Base-by-base conservation (phyloP, 2,329 filamentous ascomycete species). In the Colletotrichum neosansevieriae region DNA sequence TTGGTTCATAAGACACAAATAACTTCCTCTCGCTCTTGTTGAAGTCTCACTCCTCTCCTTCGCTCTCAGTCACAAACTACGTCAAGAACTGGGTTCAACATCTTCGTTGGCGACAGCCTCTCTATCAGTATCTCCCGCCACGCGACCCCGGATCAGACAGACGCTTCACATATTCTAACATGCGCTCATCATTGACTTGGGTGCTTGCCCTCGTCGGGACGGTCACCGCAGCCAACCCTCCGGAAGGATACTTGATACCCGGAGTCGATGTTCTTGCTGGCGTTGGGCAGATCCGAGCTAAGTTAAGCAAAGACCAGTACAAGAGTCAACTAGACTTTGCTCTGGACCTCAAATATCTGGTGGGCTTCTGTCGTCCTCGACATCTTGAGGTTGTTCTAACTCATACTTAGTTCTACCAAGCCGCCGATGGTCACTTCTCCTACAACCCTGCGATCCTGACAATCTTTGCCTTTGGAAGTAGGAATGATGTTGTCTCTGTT, bases 261-360 rank as follows among this genome's bases (percentile, higher is more conserved):
- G 70, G 69, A 12, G 71, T 73, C 12, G 71, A 73, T 24, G 19
- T 73, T 5, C 21, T 72, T 0, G 45, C 32, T 3, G 72, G 72
- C 0, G 17, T 73, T 11, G 54, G 69, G 4, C 65, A 67, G 4
- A 71, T 73, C 40, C 50, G 63, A 11, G n/a, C 57, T 13, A 72
- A 71, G 49, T 44, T 73, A 3, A 47, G 21, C 13, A 51, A 70
- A 10, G 58, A 67, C 6, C 34, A 47, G 4, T 73, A 73, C 50
- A 29, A 66, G 15, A 66, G 56, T 15, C 72, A 73, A 24, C 56
- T 63, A 3, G 67, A 72, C 7, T 67, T 71, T 42, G 53, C 67
- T 15, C 21, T 45, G 5, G 71, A 73, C n/a, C 69, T 73, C 10
- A 29, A 17, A 3, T 45, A 61, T 2, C 24, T 72, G 3, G 67